These are phyloP conservation scores for Diaporthe citriasiana DNA, from an alignment of 2,329 filamentous ascomycete species.

Conservation along the genomic window DNA sequence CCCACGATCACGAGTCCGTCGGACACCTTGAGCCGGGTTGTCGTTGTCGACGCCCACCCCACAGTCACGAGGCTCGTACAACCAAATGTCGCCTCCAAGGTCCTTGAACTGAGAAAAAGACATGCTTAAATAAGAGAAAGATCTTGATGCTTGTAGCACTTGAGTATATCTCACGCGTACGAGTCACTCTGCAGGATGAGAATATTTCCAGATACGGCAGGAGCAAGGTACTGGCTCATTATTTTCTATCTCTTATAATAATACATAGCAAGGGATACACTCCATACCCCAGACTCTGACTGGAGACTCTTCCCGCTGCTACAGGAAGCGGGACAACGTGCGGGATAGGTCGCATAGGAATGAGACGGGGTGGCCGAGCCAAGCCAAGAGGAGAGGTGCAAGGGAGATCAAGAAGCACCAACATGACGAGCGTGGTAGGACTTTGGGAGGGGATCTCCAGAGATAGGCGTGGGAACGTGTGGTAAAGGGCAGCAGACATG, in stretches of 20 bases:
- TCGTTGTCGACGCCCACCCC: too few species aligned
- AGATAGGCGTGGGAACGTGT: not conserved
- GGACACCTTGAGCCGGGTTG: not conserved
- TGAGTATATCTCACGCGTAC: not conserved
- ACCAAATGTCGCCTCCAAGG: conserved; percentile 26
- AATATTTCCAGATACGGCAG: not conserved
- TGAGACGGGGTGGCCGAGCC: conserved; percentile 3
- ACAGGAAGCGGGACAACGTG: not conserved
- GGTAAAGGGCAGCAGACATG: not conserved
- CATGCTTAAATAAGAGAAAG: not conserved
- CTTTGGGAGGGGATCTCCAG: not conserved
- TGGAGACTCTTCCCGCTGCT: not conserved
- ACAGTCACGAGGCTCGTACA: conserved; percentile 21
- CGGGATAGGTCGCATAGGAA: not conserved
- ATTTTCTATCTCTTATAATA: not conserved
- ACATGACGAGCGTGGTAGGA: not conserved
- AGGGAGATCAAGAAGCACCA: conserved; percentile 21
- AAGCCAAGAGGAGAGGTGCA: conserved; percentile 17
- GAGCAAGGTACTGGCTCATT: not conserved
- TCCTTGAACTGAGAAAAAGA: conserved; percentile 21
- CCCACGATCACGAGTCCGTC: too few species aligned
- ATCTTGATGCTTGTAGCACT: not conserved
- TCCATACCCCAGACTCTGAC: not conserved
- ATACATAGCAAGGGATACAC: conserved; percentile 10
- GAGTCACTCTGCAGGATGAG: not conserved